Base-by-base conservation (phyloP, 1,284 basidiomycete genomes). In the Psilocybe mexicana region DNA sequence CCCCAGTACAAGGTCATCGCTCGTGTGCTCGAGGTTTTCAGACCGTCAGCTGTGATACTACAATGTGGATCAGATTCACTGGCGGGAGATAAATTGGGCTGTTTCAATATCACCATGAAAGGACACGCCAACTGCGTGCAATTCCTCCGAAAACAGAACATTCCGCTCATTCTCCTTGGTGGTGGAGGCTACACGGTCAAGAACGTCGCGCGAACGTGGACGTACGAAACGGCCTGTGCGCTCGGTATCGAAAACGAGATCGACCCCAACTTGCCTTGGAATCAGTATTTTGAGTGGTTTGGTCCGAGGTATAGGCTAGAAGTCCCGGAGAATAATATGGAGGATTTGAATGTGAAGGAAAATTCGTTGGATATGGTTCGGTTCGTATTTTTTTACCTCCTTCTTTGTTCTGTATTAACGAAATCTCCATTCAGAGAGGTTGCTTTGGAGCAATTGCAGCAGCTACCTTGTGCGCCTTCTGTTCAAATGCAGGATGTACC, bases 281-380 rank as follows among this genome's bases (percentile, higher is more conserved):
- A 93, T 73, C 90, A 96, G 67, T 98, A 95, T 73, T 93, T 98
- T 71, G 96, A 98, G 72, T 99, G 96, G 87, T 99, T 96, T 72
- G 96, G 96, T 0, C 97, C 97, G 11, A 82, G 95, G 58, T 99
- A 96, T 76, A 85, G 96, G 65, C 81, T 99, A 30, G 94, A 98
- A 68, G 96, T 99, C 2, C 82, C 88, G 8, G 82, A 83, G 59
- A 98, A 91, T 64, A 98, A 98, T 69, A 94, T 97, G 88, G 95
- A 97, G 61, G 94, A 99, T 71, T 76, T 93, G 68, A 99, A 99
- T 71, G 75, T 90, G 55, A 85, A 85, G 64, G 90, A 95, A 66
- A 83, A 82, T 0, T 93, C 93, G 48, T 75, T 99, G 23, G 89
- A 97, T 59, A 83, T 83, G 60, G 87, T 97, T 52, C 86, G 88